Evolutionary conservation across 2,329 filamentous ascomycete genomes (phyloP).

Genomic region (Arthrobotrys iridis): DNA sequence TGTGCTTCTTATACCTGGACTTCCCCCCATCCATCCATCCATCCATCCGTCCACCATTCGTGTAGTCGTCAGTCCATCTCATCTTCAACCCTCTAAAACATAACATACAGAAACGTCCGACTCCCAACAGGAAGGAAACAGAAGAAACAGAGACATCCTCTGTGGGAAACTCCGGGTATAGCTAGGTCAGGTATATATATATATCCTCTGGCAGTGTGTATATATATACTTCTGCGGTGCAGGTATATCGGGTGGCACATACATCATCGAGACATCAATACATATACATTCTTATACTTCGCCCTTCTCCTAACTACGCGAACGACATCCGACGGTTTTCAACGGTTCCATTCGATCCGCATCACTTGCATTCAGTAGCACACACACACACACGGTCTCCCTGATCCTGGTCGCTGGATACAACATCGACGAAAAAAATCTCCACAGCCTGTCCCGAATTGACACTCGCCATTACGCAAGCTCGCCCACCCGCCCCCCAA

Average conservation of each 20-base stretch:
- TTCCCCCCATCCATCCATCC: background rate
- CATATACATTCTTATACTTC: background rate
- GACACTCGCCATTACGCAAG: constrained; percentile 27
- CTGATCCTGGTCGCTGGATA: constrained; percentile 31
- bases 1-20: constrained; percentile 2
- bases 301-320: constrained; percentile 11
- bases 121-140: no score
- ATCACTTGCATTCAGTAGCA: background rate
- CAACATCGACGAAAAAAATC: constrained; percentile 15
- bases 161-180: background rate
- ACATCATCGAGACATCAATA: no score
- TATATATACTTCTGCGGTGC: constrained; percentile 3
- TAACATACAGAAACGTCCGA: no score
- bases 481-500: background rate
- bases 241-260: no score
- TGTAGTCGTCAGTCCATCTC: no score
- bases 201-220: constrained; percentile 4
- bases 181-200: background rate
- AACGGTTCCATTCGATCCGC: background rate
- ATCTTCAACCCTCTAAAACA: no score
- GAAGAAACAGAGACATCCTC: background rate
- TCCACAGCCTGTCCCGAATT: constrained; percentile 12
- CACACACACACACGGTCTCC: no score
- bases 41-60: background rate
- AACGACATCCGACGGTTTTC: background rate